phyloP scores from a whole-genome alignment of 306 rosid species.

The Myrica gale region DNA sequence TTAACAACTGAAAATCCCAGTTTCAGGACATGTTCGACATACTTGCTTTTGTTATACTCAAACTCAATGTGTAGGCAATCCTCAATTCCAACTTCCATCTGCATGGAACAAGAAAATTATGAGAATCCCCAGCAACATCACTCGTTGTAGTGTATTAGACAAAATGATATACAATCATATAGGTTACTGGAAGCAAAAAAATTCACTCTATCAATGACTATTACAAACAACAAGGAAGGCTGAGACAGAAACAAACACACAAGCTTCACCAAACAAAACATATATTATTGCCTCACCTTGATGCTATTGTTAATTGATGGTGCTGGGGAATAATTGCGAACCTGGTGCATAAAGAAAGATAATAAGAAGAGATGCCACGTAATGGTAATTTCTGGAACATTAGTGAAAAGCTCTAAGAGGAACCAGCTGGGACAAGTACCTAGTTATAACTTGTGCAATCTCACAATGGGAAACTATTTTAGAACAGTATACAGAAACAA shows the following conservation, averaged over 20 bases:
- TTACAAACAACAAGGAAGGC: not conserved
- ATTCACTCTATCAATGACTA: not conserved
- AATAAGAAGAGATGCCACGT: constrained; percentile 21
- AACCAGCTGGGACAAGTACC: not conserved
- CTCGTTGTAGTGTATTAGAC: constrained; percentile 13
- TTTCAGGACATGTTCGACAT: constrained; percentile 39
- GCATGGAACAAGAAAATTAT: constrained; percentile 21
- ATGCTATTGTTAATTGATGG: constrained; percentile 93
- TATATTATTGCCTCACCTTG: constrained; percentile 61
- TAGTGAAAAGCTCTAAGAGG: not conserved
- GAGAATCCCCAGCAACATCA: constrained; percentile 17
- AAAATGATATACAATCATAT: constrained; percentile 21
- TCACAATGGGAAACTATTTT: not conserved
- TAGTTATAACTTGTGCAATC: not conserved
- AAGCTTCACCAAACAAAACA: constrained; percentile 10
- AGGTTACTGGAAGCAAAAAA: constrained; percentile 18
- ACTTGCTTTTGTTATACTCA: constrained; percentile 98
- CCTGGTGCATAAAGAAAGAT: constrained; percentile 49
- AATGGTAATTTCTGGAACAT: not conserved
- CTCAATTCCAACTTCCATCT: constrained; percentile 99
- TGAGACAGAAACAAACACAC: not conserved
- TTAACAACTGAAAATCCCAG: constrained; percentile 11
- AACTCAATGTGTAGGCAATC: constrained; percentile 98
- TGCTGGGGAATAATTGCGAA: constrained; percentile 81
- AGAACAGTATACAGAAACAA: not conserved